These are phyloP conservation scores for Ploettnerulaceae sp. DNA, from an alignment of 2,329 filamentous ascomycete genomes.

Conservation along the genomic window DNA sequence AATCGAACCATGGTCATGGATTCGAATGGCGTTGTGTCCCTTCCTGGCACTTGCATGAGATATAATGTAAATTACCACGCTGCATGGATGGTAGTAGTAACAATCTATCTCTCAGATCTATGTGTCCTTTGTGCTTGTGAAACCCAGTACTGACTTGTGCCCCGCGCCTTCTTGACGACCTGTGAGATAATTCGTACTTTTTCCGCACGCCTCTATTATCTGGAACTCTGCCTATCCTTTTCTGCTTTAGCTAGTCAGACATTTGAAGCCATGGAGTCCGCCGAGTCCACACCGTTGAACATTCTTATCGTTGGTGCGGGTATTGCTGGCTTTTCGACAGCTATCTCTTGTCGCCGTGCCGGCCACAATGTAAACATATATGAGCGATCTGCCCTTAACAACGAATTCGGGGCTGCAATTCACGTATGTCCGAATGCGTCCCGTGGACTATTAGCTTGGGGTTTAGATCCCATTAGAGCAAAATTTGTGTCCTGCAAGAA, in stretches of 20 bases:
- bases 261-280: constrained; percentile 11
- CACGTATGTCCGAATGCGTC: constrained; percentile 58
- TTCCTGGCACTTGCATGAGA: background rate
- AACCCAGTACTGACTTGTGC: too few relatives aligned
- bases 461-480: constrained; percentile 38
- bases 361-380: constrained; percentile 38
- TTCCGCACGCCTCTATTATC: too few relatives aligned
- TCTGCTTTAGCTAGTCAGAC: background rate
- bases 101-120: too few relatives aligned
- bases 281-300: constrained; percentile 10
- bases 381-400: constrained; percentile 52
- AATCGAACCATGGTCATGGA: constrained; percentile 1
- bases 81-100: background rate
- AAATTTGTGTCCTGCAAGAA: constrained; percentile 32
- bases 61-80: too few relatives aligned
- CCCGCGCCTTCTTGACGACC: too few relatives aligned
- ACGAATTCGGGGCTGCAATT: constrained; percentile 55
- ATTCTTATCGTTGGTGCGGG: constrained; percentile 35
- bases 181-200: too few relatives aligned
- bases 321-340: constrained; percentile 49
- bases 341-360: constrained; percentile 39
- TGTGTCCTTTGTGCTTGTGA: too few relatives aligned
- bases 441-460: constrained; percentile 46
- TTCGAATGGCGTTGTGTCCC: background rate
- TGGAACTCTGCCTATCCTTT: background rate